A percentile compares a stretch with the other conserved stretches of the same genome.
These are phyloP conservation scores for Fusarium tjaetaba DNA, from an alignment of 2,329 filamentous ascomycete species.

Conservation along the genomic window DNA sequence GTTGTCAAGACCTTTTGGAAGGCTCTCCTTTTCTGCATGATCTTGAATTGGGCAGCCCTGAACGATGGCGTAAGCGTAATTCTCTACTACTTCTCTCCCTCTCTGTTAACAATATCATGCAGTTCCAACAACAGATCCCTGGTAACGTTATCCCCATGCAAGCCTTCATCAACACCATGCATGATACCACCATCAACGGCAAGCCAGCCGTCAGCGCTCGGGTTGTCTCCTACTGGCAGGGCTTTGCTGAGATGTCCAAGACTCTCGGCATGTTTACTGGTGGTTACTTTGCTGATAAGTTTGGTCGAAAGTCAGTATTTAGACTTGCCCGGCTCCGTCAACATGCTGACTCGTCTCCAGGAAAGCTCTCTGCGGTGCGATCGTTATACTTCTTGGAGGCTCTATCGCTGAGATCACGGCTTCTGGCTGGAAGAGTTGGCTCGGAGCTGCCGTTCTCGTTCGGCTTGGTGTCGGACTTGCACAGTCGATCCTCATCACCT, in stretches of 20 bases:
- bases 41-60: conserved; percentile 2
- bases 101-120: not conserved
- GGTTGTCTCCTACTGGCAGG: conserved; percentile 23
- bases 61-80: not conserved
- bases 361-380: not conserved
- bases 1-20: conserved; percentile 1
- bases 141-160: conserved; percentile 4
- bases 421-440: not conserved
- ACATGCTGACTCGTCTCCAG: not conserved
- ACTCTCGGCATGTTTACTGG: not conserved
- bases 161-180: conserved; percentile 16
- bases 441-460: not conserved
- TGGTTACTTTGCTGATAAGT: not conserved
- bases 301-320: not conserved
- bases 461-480: not conserved
- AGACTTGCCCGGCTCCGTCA: too few relatives aligned
- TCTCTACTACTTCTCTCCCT: rapidly evolving
- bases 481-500: conserved; percentile 16
- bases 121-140: not conserved
- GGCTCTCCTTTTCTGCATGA: conserved; percentile 5
- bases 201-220: conserved; percentile 14
- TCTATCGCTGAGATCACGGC: not conserved
- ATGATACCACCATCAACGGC: conserved; percentile 7
- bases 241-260: conserved; percentile 21
- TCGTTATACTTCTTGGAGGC: not conserved